Conservation (phyloP, 2,329 filamentous ascomycete genomes). For the Colletotrichum salicis region DNA sequence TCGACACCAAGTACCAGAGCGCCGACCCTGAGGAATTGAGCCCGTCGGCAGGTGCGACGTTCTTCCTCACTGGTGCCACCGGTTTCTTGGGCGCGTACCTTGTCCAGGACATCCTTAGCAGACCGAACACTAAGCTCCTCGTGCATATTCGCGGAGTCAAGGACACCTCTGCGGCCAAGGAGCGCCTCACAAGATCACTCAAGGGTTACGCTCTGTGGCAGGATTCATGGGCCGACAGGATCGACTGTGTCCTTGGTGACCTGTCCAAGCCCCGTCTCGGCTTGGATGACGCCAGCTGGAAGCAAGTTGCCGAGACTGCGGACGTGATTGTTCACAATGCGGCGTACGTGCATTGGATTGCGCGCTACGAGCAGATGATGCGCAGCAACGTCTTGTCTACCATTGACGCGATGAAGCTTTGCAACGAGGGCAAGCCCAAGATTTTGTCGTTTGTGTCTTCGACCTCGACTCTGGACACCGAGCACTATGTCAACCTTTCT, state of each 20-base stretch:
- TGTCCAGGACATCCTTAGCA: slow-evolving; percentile 76
- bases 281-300: slow-evolving; percentile 72
- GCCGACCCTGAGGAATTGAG: slow-evolving; percentile 37
- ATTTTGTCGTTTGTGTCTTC: slow-evolving; percentile 84
- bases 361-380: slow-evolving; percentile 77
- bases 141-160: slow-evolving; percentile 47
- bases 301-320: slow-evolving; percentile 70
- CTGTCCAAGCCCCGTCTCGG: slow-evolving; percentile 79
- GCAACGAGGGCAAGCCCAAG: slow-evolving; percentile 80
- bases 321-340: slow-evolving; percentile 87
- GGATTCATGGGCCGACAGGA: slow-evolving; percentile 72
- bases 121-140: slow-evolving; percentile 47
- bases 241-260: slow-evolving; percentile 79
- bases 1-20: slow-evolving; percentile 50
- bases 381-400: slow-evolving; percentile 83
- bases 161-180: slow-evolving; percentile 52
- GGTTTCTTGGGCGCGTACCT: slow-evolving; percentile 90
- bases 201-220: slow-evolving; percentile 85
- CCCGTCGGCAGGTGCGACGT: slow-evolving; percentile 57
- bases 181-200: slow-evolving; percentile 64
- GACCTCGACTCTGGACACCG: slow-evolving; percentile 83
- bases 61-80: slow-evolving; percentile 89
- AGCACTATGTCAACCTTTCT: slow-evolving; percentile 82
- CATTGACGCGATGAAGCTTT: slow-evolving; percentile 79
- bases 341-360: slow-evolving; percentile 83